phyloP scores from a whole-genome alignment of 768 basidiomycete species.

The Suillus decipiens region DNA sequence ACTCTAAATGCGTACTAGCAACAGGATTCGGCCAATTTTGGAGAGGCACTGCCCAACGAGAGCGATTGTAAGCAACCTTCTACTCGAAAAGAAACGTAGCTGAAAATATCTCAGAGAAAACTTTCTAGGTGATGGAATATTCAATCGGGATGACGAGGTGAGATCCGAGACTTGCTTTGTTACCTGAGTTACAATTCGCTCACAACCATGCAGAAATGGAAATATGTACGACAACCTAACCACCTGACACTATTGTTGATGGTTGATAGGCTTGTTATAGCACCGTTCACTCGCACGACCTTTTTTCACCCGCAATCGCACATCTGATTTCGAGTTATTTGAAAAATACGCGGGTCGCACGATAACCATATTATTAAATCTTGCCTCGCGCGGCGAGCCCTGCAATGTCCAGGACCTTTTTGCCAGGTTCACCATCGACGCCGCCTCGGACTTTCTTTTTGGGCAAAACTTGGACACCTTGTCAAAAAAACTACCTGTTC shows the following conservation, averaged over 20 bases:
- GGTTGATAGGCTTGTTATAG: constrained; percentile 33
- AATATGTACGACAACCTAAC: constrained; percentile 46
- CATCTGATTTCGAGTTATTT: constrained; percentile 69
- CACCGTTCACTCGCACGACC: constrained; percentile 70
- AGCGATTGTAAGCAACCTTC: constrained; percentile 54
- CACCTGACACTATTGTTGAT: neutral
- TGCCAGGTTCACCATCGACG: constrained; percentile 67
- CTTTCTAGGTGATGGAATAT: constrained; percentile 76
- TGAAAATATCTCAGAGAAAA: constrained; percentile 33
- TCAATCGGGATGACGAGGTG: constrained; percentile 75
- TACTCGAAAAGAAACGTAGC: constrained; percentile 11
- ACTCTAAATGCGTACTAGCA: constrained; percentile 62
- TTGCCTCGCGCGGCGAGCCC: constrained; percentile 40
- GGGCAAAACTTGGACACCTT: constrained; percentile 65
- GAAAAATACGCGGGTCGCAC: constrained; percentile 55
- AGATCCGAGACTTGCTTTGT: constrained; percentile 17
- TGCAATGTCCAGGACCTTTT: constrained; percentile 71
- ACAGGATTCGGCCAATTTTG: constrained; percentile 71
- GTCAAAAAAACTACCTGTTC: constrained; percentile 50
- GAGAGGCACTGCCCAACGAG: constrained; percentile 64
- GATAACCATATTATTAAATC: constrained; percentile 47
- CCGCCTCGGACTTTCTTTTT: constrained; percentile 74
- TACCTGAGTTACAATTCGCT: constrained; percentile 5
- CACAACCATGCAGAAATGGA: constrained; percentile 50
- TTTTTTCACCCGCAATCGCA: constrained; percentile 73